These are phyloP conservation scores for Nannochloris sp. DNA, from an alignment of 139 green algal genomes.

Conservation along the genomic window DNA sequence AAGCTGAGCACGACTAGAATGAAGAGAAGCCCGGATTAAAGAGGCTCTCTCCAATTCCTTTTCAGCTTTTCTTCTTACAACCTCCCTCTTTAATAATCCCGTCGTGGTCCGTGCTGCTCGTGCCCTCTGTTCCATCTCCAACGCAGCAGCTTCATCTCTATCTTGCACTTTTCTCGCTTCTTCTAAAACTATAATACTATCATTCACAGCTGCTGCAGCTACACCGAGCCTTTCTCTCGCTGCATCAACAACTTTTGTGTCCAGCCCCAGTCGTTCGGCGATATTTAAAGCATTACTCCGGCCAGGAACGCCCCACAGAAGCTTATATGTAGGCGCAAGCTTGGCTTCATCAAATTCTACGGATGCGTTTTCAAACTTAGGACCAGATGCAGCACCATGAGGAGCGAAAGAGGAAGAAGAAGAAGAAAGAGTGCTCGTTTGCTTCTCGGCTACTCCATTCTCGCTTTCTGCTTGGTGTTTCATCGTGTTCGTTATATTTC, in stretches of 20 bases:
- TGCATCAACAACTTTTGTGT: constrained; percentile 44
- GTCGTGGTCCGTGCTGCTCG: neutral
- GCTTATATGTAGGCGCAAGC: constrained; percentile 73
- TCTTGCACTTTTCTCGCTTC: constrained; percentile 6
- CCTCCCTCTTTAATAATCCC: too few species aligned
- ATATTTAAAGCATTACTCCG: constrained; percentile 77
- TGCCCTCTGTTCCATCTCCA: neutral
- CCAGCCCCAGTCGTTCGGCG: constrained; percentile 62
- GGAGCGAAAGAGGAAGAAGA: neutral
- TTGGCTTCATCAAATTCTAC: constrained; percentile 81
- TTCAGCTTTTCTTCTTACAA: too few species aligned
- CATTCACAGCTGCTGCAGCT: constrained; percentile 20
- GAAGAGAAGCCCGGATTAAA: neutral
- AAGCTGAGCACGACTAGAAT: neutral
- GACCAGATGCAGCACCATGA: neutral
- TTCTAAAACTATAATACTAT: constrained; percentile 28
- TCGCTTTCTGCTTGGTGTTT: neutral
- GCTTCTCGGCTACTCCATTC: too few species aligned
- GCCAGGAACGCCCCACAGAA: constrained; percentile 82
- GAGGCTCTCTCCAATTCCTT: too few species aligned
- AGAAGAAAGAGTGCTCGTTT: too few species aligned
- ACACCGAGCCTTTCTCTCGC: constrained; percentile 51
- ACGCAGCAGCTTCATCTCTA: constrained; percentile 11
- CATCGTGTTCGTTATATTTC: neutral
- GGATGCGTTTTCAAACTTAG: constrained; percentile 74